phyloP scores from a whole-genome alignment of 805 yeast genomes.

The Diddensiella santjacobensis region DNA sequence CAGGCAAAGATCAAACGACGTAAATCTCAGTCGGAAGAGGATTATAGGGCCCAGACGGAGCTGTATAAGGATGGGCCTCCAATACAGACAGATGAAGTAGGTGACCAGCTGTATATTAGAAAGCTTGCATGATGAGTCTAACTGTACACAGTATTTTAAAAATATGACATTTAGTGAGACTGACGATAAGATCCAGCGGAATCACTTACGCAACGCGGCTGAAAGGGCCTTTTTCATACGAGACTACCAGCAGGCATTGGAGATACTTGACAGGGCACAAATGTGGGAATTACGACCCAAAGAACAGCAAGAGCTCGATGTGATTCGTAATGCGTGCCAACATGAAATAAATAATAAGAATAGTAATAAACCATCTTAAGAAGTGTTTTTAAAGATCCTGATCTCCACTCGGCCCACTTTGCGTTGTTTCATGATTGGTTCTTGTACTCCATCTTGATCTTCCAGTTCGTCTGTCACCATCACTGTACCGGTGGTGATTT shows the following conservation, averaged over 20 bases:
- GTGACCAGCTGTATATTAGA: slow-evolving; percentile 1
- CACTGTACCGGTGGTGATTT: slow-evolving; percentile 59
- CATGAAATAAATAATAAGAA: slow-evolving; percentile 20
- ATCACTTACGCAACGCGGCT: slow-evolving; percentile 52
- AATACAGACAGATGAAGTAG: slow-evolving; percentile 17
- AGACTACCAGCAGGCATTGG: slow-evolving; percentile 50
- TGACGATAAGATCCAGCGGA: slow-evolving; percentile 50
- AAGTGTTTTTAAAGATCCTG: slow-evolving; percentile 30
- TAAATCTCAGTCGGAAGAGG: slow-evolving; percentile 69
- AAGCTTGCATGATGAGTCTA: neutral
- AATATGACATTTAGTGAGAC: slow-evolving; percentile 11
- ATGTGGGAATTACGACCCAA: slow-evolving; percentile 42
- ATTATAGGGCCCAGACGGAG: slow-evolving; percentile 47
- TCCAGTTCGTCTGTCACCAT: slow-evolving; percentile 69
- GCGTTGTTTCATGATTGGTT: slow-evolving; percentile 36
- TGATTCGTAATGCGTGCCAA: slow-evolving; percentile 41
- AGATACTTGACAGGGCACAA: slow-evolving; percentile 37
- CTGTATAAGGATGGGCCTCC: slow-evolving; percentile 60
- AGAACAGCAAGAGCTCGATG: slow-evolving; percentile 49
- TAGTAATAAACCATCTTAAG: neutral
- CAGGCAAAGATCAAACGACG: slow-evolving; percentile 36
- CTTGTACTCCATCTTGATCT: slow-evolving; percentile 14
- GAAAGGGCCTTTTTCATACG: slow-evolving; percentile 59
- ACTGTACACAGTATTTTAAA: slow-evolving; percentile 16
- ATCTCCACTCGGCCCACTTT: slow-evolving; percentile 43